Base-by-base conservation (phyloP, 768 basidiomycete species). In the Pleurotus tuoliensis region DNA sequence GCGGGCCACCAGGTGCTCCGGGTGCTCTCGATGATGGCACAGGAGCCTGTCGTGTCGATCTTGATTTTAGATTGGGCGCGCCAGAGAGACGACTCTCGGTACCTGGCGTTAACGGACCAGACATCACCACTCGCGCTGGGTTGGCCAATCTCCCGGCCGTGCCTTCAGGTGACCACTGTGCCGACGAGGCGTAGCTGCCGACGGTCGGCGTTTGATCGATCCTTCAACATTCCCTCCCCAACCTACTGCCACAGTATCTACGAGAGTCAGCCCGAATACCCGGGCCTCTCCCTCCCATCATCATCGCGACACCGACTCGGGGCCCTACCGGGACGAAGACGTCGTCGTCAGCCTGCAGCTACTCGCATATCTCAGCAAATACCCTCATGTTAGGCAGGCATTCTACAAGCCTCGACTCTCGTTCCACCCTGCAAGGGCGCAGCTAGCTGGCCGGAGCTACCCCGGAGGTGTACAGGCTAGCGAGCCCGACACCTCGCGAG, bases 241-340 rank as follows among this genome's bases (percentile, higher is more conserved):
- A 13, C 22, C 50, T 16, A 13, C 39, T 25, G 39, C 27, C 20
- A 20, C 24, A 13, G 8, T 11, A 20, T 2, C 20, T 0, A 69
- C 48, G 67, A 69, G 57, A 62, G 67, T 52, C 62, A 72, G 50
- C 66, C 70, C 73, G 58, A 68, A 71, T 51, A 18, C 51, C 9
- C 51, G 51, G 3, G 15, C 38, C 5, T 52, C 51, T 5, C 51
- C 51, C 5, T 38, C 51, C 18, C 69, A 76, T 58, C 64, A 72
- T 43, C 69, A 70, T 56, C 65, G 64, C 46, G 61, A 63, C 55
- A 40, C 61, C 5, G 71, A 70, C 18, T 67, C 72, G 0, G 88
- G 89, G 0, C 90, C 89, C 0, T 97, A 95, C 71, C 82, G 92
- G 24, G 94, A 98, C 67, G 96, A 99, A 64, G 95, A 97, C 60